phyloP scores from a whole-genome alignment of 495 filamentous ascomycete genomes.

The Annulohypoxylon moriforme region DNA sequence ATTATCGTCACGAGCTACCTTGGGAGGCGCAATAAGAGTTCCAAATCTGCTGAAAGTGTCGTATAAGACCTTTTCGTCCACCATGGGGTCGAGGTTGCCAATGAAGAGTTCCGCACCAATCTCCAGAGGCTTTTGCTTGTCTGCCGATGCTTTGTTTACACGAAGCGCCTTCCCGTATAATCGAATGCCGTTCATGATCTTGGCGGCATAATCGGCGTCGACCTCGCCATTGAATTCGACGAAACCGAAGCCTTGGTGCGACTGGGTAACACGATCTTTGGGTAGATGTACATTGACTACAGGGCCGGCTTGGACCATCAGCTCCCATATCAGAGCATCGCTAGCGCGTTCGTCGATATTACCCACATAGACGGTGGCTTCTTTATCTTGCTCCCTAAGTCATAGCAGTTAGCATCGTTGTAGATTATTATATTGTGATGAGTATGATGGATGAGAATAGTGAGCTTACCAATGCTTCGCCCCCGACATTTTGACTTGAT shows the following conservation, averaged over 20 bases:
- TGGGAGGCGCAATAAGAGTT: conserved; percentile 81
- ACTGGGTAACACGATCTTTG: conserved; percentile 95
- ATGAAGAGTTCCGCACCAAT: conserved; percentile 98
- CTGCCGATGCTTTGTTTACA: conserved; percentile 90
- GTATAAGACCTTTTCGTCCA: conserved; percentile 95
- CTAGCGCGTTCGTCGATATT: conserved; percentile 97
- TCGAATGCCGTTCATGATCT: conserved; percentile 95
- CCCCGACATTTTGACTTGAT: conserved; percentile 68
- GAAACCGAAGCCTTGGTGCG: conserved; percentile 98
- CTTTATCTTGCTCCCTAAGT: conserved; percentile 96
- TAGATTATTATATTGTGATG: background rate
- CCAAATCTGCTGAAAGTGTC: conserved; percentile 98
- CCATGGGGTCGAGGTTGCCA: conserved; percentile 94
- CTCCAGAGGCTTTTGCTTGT: conserved; percentile 96
- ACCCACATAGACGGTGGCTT: conserved; percentile 97
- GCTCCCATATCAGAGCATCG: conserved; percentile 92
- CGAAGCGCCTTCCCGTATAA: conserved; percentile 94
- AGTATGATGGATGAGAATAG: background rate
- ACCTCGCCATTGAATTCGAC: conserved; percentile 97
- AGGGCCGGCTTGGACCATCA: conserved; percentile 96
- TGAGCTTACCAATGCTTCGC: conserved; percentile 80
- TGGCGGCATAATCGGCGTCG: conserved; percentile 95
- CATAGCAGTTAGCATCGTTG: conserved; percentile 12
- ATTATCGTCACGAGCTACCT: conserved; percentile 92
- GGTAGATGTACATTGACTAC: conserved; percentile 98